Evolutionary conservation across 192 early-diverging fungal genomes (phyloP).

Genomic region (Linnemannia exigua): DNA sequence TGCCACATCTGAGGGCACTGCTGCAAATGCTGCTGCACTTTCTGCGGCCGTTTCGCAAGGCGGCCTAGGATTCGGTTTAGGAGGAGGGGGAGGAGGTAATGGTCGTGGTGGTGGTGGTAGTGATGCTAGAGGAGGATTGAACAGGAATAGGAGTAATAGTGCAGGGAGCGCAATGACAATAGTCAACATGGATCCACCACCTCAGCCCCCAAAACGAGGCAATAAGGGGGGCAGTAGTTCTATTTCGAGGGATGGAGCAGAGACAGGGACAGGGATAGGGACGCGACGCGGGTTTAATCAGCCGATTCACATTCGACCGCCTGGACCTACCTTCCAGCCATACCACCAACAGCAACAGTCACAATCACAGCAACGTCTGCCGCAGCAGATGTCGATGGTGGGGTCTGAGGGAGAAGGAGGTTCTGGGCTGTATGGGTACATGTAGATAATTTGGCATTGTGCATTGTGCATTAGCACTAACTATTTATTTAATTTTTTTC

Average conservation of each 20-base stretch:
- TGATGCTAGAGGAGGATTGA: background rate
- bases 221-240: background rate
- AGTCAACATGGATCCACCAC: slow-evolving; percentile 4
- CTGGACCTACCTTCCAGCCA: background rate
- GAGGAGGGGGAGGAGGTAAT: background rate
- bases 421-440: slow-evolving; percentile 31
- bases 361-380: background rate
- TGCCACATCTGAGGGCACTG: background rate
- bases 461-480: background rate
- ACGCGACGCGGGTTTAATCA: background rate
- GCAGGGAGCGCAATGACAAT: background rate
- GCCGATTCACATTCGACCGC: background rate
- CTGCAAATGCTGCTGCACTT: background rate
- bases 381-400: background rate
- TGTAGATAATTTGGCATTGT: slow-evolving; percentile 10
- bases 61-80: background rate
- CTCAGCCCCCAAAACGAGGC: background rate
- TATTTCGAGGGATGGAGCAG: too few relatives aligned
- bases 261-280: background rate
- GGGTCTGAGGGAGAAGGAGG: background rate
- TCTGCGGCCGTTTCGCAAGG: background rate
- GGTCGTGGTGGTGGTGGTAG: too few relatives aligned
- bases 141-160: background rate
- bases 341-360: background rate
- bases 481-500: background rate